These are phyloP conservation scores for Scenedesmus sp. DNA, from an alignment of 163 green algal genomes.

Conservation along the genomic window DNA sequence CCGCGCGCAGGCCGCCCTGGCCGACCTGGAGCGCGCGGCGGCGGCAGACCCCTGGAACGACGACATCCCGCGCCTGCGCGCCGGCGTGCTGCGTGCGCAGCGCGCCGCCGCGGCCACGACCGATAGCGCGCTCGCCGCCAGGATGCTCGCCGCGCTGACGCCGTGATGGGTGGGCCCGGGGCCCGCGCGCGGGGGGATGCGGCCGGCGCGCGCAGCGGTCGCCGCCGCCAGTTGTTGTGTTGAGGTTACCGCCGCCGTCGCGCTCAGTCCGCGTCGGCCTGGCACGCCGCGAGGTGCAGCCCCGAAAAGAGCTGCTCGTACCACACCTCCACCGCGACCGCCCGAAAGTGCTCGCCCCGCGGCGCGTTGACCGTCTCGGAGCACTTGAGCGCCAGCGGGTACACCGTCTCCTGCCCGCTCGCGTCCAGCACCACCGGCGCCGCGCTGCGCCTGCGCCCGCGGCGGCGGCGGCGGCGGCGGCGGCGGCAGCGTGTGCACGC, in stretches of 20 bases:
- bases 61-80: not conserved
- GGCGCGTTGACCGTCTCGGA: not conserved
- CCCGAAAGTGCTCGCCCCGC: not conserved
- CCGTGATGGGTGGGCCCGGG: no score
- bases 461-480: no score
- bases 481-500: no score
- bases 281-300: slow-evolving; percentile 13
- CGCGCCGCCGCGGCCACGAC: not conserved
- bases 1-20: slow-evolving; percentile 20
- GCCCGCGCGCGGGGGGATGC: no score
- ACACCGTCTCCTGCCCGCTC: not conserved
- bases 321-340: slow-evolving; percentile 24
- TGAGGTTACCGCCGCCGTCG: no score
- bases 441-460: not conserved
- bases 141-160: slow-evolving; percentile 4
- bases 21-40: slow-evolving; percentile 12
- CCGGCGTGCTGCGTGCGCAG: slow-evolving; percentile 5
- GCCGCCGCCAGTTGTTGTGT: no score
- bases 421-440: not conserved
- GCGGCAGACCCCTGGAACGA: slow-evolving; percentile 12
- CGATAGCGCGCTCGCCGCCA: slow-evolving; percentile 25
- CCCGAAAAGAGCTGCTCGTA: slow-evolving; percentile 27
- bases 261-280: not conserved
- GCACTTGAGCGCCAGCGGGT: slow-evolving; percentile 21
- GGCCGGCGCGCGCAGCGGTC: no score